These are phyloP conservation scores for Ogataea polymorpha DNA, from an alignment of 805 yeast species.

Conservation along the genomic window DNA sequence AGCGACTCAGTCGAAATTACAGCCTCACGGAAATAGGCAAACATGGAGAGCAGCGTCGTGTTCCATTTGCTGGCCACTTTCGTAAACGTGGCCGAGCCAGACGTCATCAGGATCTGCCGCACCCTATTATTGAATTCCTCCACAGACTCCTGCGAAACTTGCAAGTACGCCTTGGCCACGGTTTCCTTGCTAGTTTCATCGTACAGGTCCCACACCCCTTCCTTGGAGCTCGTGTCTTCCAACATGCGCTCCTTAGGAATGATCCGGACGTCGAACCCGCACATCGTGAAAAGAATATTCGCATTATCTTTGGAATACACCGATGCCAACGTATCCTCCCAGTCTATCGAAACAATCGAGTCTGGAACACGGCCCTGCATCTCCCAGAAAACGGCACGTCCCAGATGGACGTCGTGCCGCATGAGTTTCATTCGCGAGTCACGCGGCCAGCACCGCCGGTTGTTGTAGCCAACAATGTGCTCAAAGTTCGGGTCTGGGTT, in stretches of 20 bases:
- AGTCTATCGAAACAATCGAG: conserved; percentile 65
- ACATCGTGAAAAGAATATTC: conserved; percentile 81
- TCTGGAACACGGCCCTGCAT: conserved; percentile 73
- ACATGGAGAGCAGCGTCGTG: conserved; percentile 79
- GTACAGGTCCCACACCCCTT: conserved; percentile 89
- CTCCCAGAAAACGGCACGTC: conserved; percentile 92
- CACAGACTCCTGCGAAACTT: conserved; percentile 79
- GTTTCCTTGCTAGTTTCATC: conserved; percentile 73
- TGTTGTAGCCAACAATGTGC: conserved; percentile 79
- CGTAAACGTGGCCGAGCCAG: conserved; percentile 93
- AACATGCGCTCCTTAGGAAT: conserved; percentile 66
- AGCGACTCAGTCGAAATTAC: conserved; percentile 76
- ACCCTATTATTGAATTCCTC: conserved; percentile 78
- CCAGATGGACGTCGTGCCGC: conserved; percentile 88
- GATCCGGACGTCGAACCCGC: conserved; percentile 92
- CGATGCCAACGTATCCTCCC: conserved; percentile 81
- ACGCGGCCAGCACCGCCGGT: conserved; percentile 91
- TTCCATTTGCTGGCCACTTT: conserved; percentile 96
- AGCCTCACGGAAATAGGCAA: conserved; percentile 92
- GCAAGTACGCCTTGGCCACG: conserved; percentile 82
- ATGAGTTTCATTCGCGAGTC: conserved; percentile 88
- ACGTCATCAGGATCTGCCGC: conserved; percentile 87
- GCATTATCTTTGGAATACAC: conserved; percentile 91
- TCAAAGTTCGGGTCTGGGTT: conserved; percentile 93
- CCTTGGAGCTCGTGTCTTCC: conserved; percentile 54